These are phyloP conservation scores for Acrocalymma vagum DNA, from an alignment of 2,329 filamentous ascomycete genomes.

Conservation along the genomic window DNA sequence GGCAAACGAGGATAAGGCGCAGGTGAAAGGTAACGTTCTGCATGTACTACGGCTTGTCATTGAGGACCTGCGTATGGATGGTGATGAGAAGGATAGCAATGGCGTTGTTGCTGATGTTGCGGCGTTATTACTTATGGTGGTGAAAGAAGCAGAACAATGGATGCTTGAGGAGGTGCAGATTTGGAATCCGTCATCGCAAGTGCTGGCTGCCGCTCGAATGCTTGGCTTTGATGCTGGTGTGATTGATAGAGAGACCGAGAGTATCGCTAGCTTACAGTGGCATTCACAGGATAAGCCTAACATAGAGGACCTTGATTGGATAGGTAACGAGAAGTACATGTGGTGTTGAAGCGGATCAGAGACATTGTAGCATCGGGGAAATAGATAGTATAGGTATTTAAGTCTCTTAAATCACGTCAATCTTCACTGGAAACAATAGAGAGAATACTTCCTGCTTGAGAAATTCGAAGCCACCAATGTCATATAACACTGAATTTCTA, in stretches of 20 bases:
- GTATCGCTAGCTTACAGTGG: conserved; percentile 77
- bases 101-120: conserved; percentile 57
- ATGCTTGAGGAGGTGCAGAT: conserved; percentile 74
- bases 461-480: too few relatives aligned
- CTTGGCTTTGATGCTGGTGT: conserved; percentile 61
- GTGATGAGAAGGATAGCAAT: conserved; percentile 11
- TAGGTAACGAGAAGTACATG: conserved; percentile 78
- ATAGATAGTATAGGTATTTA: too few relatives aligned
- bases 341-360: conserved; percentile 81
- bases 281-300: conserved; percentile 58
- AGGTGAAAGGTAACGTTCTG: conserved; percentile 69
- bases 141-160: conserved; percentile 76
- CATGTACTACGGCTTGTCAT: conserved; percentile 75
- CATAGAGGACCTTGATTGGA: conserved; percentile 70
- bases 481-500: too few relatives aligned
- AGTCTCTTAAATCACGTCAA: too few relatives aligned
- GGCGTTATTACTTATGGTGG: conserved; percentile 72
- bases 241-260: conserved; percentile 67
- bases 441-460: too few relatives aligned
- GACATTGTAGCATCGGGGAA: too few relatives aligned
- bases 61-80: conserved; percentile 60
- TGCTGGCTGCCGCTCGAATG: conserved; percentile 50
- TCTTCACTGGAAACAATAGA: too few relatives aligned
- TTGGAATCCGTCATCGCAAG: conserved; percentile 78
- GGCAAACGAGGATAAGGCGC: conserved; percentile 62